Evolutionary conservation across 106 monocot genomes (phyloP).

Genomic region (Vanilla planifolia): DNA sequence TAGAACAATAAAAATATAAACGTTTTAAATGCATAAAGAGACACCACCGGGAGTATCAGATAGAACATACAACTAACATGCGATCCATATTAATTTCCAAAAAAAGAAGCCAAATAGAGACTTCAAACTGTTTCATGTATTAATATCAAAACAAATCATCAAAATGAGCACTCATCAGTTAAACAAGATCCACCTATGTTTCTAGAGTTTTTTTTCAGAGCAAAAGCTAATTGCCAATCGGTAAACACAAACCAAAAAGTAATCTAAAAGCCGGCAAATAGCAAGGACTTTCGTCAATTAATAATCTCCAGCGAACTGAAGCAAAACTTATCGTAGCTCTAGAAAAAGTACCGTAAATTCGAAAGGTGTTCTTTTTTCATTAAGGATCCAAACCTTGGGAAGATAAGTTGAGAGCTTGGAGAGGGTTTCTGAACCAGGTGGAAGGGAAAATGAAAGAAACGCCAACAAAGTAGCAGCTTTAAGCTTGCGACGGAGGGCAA

Average conservation of each 20-base stretch:
- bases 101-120: too few relatives aligned
- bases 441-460: constrained; percentile 43
- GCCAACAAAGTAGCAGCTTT: constrained; percentile 20
- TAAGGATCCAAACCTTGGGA: constrained; percentile 43
- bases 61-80: too few relatives aligned
- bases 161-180: neutral
- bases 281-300: too few relatives aligned
- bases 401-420: constrained; percentile 50
- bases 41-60: too few relatives aligned
- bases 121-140: too few relatives aligned
- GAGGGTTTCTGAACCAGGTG: constrained; percentile 49
- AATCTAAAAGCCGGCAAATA: too few relatives aligned
- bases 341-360: neutral
- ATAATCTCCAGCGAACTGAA: neutral
- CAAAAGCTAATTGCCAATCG: neutral
- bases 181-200: neutral
- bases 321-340: neutral
- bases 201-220: neutral
- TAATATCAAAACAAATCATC: too few relatives aligned
- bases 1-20: too few relatives aligned
- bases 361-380: neutral
- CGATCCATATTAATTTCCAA: too few relatives aligned
- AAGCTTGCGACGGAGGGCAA: constrained; percentile 61
- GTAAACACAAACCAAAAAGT: neutral
- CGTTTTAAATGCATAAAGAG: too few relatives aligned